Evolutionary conservation across 345 rosid genomes (phyloP).

Genomic region (Pistacia integerrima): DNA sequence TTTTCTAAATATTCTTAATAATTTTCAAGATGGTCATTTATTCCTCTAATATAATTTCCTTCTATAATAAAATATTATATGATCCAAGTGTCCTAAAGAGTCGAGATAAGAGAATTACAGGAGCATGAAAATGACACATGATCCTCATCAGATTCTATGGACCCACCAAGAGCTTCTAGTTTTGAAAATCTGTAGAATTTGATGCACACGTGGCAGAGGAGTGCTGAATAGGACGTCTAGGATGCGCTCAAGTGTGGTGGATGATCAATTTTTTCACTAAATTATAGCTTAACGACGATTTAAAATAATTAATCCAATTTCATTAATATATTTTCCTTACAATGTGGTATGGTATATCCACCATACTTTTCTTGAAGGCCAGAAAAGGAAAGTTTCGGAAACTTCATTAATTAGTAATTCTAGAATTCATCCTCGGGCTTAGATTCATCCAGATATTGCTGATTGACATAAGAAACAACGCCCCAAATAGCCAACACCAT

Average conservation of each 20-base stretch:
- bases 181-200: background rate
- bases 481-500: constrained; percentile 48
- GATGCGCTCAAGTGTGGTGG: background rate
- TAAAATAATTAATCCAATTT: no score
- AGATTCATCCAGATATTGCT: constrained; percentile 33
- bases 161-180: constrained; percentile 8
- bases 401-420: background rate
- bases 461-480: constrained; percentile 36
- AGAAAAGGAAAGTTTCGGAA: no score
- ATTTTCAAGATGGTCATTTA: no score
- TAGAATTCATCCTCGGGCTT: background rate
- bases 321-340: no score
- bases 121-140: constrained; percentile 38
- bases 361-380: no score
- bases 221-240: constrained; percentile 37
- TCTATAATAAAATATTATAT: no score
- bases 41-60: no score
- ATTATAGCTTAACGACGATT: no score
- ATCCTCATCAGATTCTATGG: constrained; percentile 32
- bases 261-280: no score
- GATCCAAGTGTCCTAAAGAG: background rate
- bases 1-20: no score
- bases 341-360: no score
- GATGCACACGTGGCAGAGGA: constrained; percentile 28
- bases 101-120: constrained; percentile 5